Base-by-base conservation (phyloP, 805 yeast genomes). In the Tetrapisispora arboricola region DNA sequence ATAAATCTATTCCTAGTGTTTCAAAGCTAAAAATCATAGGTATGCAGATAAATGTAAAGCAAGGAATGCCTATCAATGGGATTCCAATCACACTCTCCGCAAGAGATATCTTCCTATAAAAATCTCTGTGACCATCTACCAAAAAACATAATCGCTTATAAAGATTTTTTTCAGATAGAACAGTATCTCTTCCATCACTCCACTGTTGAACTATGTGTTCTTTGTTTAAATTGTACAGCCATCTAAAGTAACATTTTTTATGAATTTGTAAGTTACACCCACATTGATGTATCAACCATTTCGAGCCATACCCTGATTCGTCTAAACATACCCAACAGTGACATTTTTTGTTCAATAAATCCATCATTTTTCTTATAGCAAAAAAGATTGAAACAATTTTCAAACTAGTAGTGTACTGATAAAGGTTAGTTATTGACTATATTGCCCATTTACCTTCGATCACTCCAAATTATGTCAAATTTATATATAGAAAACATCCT, bases 281-380 rank as follows among this genome's bases (percentile, higher is more conserved):
- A 35, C 63, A 58, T n/a, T 43, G 38, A 42, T 58, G 63, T 8
- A 32, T 39, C 13, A 50, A 42, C 60, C 60, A 58, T 1, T 46
- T 32, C 11, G 43, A 29, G 21, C 44, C 43, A 25, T 41, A 41
- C 3, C 26, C 42, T 11, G 52, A 44, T 28, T 49, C 52, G n/a
- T 55, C 60, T 16, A 58, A 35, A 33, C 63, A 58, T 9, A 58
- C 49, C 63, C 63, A 58, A 38, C 63, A 58, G 3, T 38, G 40
- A 26, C 49, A 51, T 17, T 21, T 36, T 22, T 35, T 41, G 2
- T 7, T 6, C 7, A 18, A 16, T 20, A 41, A 15, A 4, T 37
- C 40, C 12, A 33, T 16, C 21, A 39, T 26, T 6, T 10, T 34
- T 19, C 18, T n/a, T 13, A 18, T 18, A 22, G 13, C 27, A 11